Base-by-base conservation (phyloP, 2,329 filamentous ascomycete genomes). In the Aureobasidium sp. region DNA sequence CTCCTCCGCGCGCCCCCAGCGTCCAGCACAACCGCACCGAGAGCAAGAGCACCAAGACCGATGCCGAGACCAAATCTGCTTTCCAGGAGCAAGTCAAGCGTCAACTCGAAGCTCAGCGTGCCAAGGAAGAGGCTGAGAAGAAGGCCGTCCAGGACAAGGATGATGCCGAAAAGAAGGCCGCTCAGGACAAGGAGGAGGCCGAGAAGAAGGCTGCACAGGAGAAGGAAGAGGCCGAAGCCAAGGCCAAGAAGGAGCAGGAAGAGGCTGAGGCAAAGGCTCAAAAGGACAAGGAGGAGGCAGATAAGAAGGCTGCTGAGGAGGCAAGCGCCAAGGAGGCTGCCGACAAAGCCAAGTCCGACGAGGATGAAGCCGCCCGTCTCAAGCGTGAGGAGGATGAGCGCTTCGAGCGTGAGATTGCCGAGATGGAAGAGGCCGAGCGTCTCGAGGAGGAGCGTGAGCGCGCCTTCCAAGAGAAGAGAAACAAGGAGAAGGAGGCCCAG, bases 391-490 rank as follows among this genome's bases (percentile, higher is more conserved):
- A 75, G 53, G 73, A 75, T 8, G 68, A 73, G 56, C 63, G 66
- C 32, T 38, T 70, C 27, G 71, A 74, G 65, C 77, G 76, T 55
- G 85, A 84, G 70, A 79, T 90, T 55, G 80, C 79, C 17, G 86
- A 90, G 68, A 74, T 75, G 72, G 73, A 76, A 57, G 70, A 64
- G 12, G 60, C 62, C n/a, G 69, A 71, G 58, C 62, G 61, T 7
- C 68, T 66, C 56, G 70, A 72, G 55, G 79, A 84, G 57, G 86
- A 88, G 66, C 77, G 78, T 17, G 85, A 86, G 70, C 85, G 83
- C 77, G 84, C 85, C 63, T 81, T 80, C 56, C 71, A 86, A 1
- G 86, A 89, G 65, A 85, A 88, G 68, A 85, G 84, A 71, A 79
- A 78, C 61, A 78, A 77, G 64, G 78, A 80, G 60, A 69, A 73